A percentile compares a stretch with the other conserved stretches of the same genome.
Evolutionary conservation across 139 green algal genomes (phyloP).

Genomic region (Chlamydomonas sp.): DNA sequence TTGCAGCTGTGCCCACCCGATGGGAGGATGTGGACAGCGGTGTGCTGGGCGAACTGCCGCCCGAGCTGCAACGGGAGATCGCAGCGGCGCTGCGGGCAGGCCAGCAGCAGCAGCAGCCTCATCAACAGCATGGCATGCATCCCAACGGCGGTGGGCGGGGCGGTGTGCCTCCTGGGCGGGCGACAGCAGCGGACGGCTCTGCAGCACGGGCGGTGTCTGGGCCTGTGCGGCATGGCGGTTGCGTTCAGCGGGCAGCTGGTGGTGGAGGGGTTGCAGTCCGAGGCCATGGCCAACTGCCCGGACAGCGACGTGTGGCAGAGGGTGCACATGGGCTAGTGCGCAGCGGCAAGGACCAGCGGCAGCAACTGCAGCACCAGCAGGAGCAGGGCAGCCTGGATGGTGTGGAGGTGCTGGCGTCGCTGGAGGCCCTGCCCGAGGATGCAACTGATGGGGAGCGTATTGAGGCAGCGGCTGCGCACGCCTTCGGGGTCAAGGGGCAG

Average conservation of each 20-base stretch:
- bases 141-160: no score
- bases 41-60: slow-evolving; percentile 63
- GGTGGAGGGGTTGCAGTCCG: no score
- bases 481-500: neutral
- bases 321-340: no score
- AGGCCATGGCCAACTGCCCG: no score
- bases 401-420: neutral
- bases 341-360: no score
- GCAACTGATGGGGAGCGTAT: slow-evolving; percentile 1
- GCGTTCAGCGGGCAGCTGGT: no score
- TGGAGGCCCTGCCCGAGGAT: slow-evolving; percentile 1
- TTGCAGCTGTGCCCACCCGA: slow-evolving; percentile 26
- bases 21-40: slow-evolving; percentile 57
- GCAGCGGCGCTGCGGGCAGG: slow-evolving; percentile 12
- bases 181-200: no score
- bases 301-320: no score
- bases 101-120: neutral
- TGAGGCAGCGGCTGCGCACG: neutral
- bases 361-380: neutral
- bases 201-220: no score
- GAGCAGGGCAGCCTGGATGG: neutral
- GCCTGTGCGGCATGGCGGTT: no score
- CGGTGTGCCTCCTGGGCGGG: no score
- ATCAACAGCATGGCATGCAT: no score
- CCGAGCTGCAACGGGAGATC: slow-evolving; percentile 59